A percentile compares a stretch with the other conserved stretches of the same genome.
Evolutionary conservation across 1,284 basidiomycete genomes (phyloP).

Genomic region (Marasmius fiardii): DNA sequence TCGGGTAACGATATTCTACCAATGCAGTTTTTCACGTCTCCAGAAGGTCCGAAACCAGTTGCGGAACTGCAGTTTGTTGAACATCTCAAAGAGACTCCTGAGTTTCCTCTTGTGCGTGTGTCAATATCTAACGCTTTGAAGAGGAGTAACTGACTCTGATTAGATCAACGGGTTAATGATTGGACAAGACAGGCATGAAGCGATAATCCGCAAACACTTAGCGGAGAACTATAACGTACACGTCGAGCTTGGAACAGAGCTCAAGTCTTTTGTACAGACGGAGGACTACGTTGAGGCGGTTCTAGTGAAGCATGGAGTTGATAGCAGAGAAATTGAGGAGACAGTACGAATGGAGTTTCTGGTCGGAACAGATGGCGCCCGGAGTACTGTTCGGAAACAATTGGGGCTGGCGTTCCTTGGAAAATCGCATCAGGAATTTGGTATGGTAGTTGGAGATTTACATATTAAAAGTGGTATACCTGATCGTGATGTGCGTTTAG

Average conservation of each 20-base stretch:
- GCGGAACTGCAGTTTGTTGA: not conserved
- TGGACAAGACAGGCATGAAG: conserved; percentile 36
- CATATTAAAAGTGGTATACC: conserved; percentile 26
- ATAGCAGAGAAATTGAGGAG: conserved; percentile 18
- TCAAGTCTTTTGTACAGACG: conserved; percentile 32
- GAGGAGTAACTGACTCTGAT: conserved; percentile 24
- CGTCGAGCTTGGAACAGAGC: conserved; percentile 36
- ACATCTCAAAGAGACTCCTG: not conserved
- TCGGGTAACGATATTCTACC: conserved; percentile 6
- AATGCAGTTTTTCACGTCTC: not conserved
- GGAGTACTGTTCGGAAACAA: conserved; percentile 29
- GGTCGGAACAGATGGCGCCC: conserved; percentile 38
- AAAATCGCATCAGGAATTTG: conserved; percentile 20
- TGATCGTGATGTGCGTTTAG: conserved; percentile 24
- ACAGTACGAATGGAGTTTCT: conserved; percentile 29
- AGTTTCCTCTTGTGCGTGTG: not conserved
- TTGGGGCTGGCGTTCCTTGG: conserved; percentile 29
- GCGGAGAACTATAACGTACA: conserved; percentile 23
- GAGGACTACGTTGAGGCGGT: conserved; percentile 29
- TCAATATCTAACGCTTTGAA: not conserved
- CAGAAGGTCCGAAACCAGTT: not conserved
- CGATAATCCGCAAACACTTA: conserved; percentile 30
- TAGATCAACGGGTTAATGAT: conserved; percentile 22
- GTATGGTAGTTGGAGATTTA: conserved; percentile 24
- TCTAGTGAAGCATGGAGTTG: not conserved